A percentile compares a stretch with the other conserved stretches of the same genome.
phyloP scores from a whole-genome alignment of 169 alveolate species.

The Cyclospora cayetanensis region DNA sequence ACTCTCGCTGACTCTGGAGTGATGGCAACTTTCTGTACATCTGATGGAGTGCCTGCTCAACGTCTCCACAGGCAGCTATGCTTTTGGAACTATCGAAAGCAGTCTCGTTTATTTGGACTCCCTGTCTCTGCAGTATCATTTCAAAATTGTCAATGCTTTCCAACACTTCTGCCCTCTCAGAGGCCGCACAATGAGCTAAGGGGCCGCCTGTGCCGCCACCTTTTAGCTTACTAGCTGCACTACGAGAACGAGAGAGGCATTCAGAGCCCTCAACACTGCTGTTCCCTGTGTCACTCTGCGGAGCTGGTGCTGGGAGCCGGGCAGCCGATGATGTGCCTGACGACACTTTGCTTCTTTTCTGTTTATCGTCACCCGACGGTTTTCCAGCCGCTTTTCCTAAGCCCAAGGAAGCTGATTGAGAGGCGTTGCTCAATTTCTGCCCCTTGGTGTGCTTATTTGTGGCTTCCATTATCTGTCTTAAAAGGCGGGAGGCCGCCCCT shows the following conservation, averaged over 20 bases:
- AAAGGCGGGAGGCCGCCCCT: slow-evolving; percentile 46
- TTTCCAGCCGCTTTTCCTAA: too few relatives aligned
- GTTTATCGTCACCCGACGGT: too few relatives aligned
- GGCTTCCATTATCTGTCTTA: neutral
- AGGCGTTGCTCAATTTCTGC: too few relatives aligned
- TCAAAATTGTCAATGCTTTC: slow-evolving; percentile 44
- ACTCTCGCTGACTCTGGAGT: neutral
- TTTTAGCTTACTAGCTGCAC: too few relatives aligned
- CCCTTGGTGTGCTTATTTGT: too few relatives aligned
- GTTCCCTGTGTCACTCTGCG: too few relatives aligned
- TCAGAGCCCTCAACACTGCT: too few relatives aligned
- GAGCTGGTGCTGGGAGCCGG: too few relatives aligned
- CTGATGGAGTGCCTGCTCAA: neutral
- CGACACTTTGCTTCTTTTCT: too few relatives aligned
- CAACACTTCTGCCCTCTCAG: neutral
- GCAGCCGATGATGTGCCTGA: too few relatives aligned
- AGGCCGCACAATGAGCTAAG: neutral
- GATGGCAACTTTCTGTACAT: slow-evolving; percentile 5
- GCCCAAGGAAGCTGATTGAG: too few relatives aligned
- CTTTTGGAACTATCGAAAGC: neutral
- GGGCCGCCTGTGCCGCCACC: neutral
- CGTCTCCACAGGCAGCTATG: neutral
- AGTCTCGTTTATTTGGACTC: neutral
- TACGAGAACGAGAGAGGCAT: too few relatives aligned
- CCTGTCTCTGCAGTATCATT: slow-evolving; percentile 57